phyloP scores from a whole-genome alignment of 2,329 filamentous ascomycete species.

The Venturia pyrina region DNA sequence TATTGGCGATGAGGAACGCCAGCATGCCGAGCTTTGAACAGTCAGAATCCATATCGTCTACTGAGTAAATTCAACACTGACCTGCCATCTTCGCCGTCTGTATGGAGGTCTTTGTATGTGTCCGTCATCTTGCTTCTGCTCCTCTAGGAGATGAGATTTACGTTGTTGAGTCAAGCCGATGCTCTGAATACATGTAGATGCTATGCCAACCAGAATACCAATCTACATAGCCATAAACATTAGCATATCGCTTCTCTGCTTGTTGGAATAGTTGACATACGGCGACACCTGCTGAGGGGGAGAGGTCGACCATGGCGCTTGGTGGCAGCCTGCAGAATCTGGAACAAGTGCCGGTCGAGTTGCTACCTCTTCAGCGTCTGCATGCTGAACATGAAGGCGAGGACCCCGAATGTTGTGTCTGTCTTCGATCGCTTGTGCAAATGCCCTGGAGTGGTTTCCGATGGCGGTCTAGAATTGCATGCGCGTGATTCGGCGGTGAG shows the following conservation, averaged over 20 bases:
- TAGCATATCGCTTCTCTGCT: neutral
- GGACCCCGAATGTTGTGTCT: neutral
- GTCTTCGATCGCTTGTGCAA: neutral
- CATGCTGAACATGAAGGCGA: constrained; percentile 20
- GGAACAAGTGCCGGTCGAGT: constrained; percentile 15
- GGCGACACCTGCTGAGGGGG: constrained; percentile 31
- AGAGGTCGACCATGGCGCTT: constrained; percentile 30
- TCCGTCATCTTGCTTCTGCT: constrained; percentile 80
- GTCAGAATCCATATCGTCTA: constrained; percentile 15
- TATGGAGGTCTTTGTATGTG: constrained; percentile 78
- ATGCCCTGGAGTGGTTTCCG: neutral
- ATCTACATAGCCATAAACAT: constrained; percentile 43
- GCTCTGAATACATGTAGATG: constrained; percentile 92
- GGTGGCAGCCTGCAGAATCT: constrained; percentile 14
- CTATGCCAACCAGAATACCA: constrained; percentile 82
- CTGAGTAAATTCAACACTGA: constrained; percentile 19
- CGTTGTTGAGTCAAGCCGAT: constrained; percentile 91
- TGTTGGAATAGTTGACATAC: constrained; percentile 20
- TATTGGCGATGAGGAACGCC: constrained; percentile 91
- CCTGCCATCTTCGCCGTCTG: constrained; percentile 84
- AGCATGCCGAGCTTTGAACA: constrained; percentile 63
- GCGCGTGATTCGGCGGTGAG: constrained; percentile 3
- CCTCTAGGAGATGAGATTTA: constrained; percentile 96
- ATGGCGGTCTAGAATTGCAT: neutral
- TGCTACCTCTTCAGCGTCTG: constrained; percentile 23